These are phyloP conservation scores for Pichia kudriavzevii DNA, from an alignment of 1,139 yeast species.

Conservation along the genomic window DNA sequence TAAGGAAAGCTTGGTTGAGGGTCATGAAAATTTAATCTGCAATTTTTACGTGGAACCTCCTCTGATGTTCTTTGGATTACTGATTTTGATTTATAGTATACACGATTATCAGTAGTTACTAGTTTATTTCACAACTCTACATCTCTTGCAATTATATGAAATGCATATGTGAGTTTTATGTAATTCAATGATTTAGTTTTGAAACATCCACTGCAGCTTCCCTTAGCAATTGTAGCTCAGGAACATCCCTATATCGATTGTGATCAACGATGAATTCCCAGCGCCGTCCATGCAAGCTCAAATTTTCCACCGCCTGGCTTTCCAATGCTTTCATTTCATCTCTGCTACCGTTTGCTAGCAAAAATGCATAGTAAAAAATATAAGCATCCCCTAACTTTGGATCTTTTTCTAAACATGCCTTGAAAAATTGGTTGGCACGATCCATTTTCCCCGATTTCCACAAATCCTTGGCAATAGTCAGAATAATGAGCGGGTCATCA, in stretches of 20 bases:
- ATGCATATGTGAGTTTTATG: too few species aligned
- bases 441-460: constrained; percentile 60
- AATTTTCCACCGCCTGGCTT: constrained; percentile 24
- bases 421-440: constrained; percentile 71
- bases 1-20: too few species aligned
- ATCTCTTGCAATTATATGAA: too few species aligned
- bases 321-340: constrained; percentile 27
- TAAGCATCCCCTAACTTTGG: constrained; percentile 66
- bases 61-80: neutral
- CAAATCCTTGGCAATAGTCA: constrained; percentile 60
- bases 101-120: too few species aligned
- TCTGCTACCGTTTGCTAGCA: constrained; percentile 28
- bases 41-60: too few species aligned
- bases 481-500: constrained; percentile 51
- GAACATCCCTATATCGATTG: constrained; percentile 23
- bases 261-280: constrained; percentile 49
- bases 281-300: constrained; percentile 48
- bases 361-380: constrained; percentile 56
- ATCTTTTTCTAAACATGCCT: constrained; percentile 54
- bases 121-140: too few species aligned
- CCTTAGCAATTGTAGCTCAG: constrained; percentile 17
- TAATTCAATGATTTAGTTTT: too few species aligned
- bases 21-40: too few species aligned
- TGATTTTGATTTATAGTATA: neutral
- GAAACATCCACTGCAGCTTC: constrained; percentile 11